These are phyloP conservation scores for Chamaecrista fasciculata DNA, from an alignment of 306 rosid genomes.

Conservation along the genomic window DNA sequence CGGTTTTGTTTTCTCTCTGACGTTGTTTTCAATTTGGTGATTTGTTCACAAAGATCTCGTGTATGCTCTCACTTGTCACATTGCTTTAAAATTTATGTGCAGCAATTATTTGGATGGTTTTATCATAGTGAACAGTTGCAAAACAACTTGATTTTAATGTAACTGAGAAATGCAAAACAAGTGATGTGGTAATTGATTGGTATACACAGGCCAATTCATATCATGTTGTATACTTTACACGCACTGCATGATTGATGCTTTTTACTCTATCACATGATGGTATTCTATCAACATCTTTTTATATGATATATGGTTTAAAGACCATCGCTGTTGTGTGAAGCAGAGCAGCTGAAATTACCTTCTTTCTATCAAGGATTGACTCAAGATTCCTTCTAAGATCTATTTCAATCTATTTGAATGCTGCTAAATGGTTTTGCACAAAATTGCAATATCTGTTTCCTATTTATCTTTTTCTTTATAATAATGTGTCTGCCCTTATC, in stretches of 20 bases:
- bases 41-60: background rate
- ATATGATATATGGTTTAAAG: background rate
- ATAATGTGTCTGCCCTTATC: conserved; percentile 22
- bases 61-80: background rate
- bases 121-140: background rate
- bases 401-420: background rate
- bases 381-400: background rate
- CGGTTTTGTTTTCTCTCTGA: background rate
- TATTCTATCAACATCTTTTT: background rate
- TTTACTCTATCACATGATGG: background rate
- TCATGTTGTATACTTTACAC: background rate
- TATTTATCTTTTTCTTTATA: background rate
- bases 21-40: background rate
- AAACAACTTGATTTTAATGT: background rate
- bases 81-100: background rate
- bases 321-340: background rate
- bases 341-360: background rate
- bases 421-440: conserved; percentile 15
- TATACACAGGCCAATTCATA: background rate
- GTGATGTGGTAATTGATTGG: background rate
- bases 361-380: background rate
- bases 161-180: background rate
- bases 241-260: background rate
- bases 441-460: background rate
- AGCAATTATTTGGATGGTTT: background rate